Base-by-base conservation (phyloP, 1,284 basidiomycete genomes). In the Rhodotorula sp. region DNA sequence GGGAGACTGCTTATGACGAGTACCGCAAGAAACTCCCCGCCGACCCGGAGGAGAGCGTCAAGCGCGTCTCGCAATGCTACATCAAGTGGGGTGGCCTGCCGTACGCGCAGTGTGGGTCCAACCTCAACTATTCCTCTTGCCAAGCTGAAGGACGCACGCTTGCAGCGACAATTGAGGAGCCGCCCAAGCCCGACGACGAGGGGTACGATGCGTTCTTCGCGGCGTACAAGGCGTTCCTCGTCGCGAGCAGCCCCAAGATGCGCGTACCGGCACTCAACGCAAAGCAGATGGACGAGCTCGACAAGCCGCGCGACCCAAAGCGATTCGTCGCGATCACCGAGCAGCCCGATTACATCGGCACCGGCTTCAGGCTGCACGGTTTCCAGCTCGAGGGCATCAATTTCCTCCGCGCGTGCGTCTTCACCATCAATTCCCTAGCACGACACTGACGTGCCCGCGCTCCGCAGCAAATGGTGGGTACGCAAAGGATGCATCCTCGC, bases 401-500 rank as follows among this genome's bases (percentile, higher is more conserved):
- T 74, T 72, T 68, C 44, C 61, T 72, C 19, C 63, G 58, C 54
- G 55, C 58, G 70, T 71, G 37, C 72, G 79, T 36, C 53, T 36
- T 53, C 41, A 88, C 88, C 72, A 87, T 39, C 3, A n/a, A n/a
- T 44, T 17, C 39, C 39, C 32, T 34, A 21, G 53, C 8, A 34
- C n/a, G 13, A 17, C 32, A 21, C 53, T 55, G 27, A 15, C 25
- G 21, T 34, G 57, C 15, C 4, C 13, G 0, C 13, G 3, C 0
- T 12, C 21, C 10, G 22, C 41, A 71, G 70, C 78, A 94, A 96
- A 77, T 94, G 94, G 90, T 92, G 89, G 87, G 89, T 88, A 76
- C 85, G 86, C 57, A 92, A 94, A 74, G 88, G 90, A 51, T 94
- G 91, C 77, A 98, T 97, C 76, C 86, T 98, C n/a, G 94, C 95